A percentile compares a stretch with the other conserved stretches of the same genome.
These are phyloP conservation scores for Ilyonectria sp. DNA, from an alignment of 2,329 filamentous ascomycete species.

Conservation along the genomic window DNA sequence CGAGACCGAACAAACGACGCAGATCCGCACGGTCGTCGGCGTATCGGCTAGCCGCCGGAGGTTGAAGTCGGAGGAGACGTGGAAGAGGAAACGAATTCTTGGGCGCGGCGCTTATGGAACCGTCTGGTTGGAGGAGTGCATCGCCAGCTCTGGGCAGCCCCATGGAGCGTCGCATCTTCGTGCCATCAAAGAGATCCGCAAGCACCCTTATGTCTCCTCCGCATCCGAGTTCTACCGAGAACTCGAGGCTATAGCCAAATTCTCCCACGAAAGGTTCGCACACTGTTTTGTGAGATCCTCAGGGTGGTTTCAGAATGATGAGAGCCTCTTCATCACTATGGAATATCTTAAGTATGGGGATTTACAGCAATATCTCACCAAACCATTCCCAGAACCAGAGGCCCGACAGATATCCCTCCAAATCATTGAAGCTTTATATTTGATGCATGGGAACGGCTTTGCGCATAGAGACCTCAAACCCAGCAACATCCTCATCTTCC, in stretches of 20 bases:
- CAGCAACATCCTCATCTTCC: conserved; percentile 12
- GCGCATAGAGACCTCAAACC: conserved; percentile 31
- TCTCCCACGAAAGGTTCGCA: conserved; percentile 14
- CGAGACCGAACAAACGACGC: conserved; percentile 7
- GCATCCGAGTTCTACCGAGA: conserved; percentile 9
- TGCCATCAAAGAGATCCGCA: conserved; percentile 20
- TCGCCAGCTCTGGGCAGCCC: background rate
- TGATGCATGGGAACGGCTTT: conserved; percentile 29
- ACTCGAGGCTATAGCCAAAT: conserved; percentile 23
- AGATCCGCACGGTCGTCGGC: conserved; percentile 8
- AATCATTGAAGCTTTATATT: conserved; percentile 16
- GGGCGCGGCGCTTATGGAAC: conserved; percentile 1
- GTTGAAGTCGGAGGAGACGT: conserved; percentile 9
- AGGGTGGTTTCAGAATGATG: conserved; percentile 26
- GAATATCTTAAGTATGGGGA: conserved; percentile 27
- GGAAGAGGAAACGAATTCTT: conserved; percentile 11
- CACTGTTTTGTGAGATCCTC: conserved; percentile 23
- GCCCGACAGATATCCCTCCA: conserved; percentile 13
- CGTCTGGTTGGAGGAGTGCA: conserved; percentile 10
- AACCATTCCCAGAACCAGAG: conserved; percentile 16
- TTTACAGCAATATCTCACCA: conserved; percentile 23
- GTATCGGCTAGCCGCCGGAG: conserved; percentile 4
- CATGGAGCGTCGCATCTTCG: conserved; percentile 1
- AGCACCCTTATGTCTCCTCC: conserved; percentile 2
- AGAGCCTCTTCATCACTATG: conserved; percentile 27